Base-by-base conservation (phyloP, 2,329 filamentous ascomycete genomes). In the Cryphonectria naterciae region DNA sequence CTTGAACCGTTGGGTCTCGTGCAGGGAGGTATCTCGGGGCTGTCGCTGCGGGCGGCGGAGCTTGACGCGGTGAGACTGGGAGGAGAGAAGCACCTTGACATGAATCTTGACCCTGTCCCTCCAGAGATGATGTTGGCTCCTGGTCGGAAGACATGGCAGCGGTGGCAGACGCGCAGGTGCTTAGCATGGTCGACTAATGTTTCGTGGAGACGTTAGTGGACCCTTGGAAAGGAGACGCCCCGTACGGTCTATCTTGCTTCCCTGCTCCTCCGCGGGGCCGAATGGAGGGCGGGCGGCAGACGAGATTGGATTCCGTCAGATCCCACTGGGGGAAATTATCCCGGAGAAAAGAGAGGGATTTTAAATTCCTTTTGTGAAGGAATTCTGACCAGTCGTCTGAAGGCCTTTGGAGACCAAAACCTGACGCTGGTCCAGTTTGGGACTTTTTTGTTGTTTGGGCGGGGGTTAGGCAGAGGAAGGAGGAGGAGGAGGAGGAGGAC, bases 171-270 rank as follows among this genome's bases (percentile, higher is more conserved):
- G 75, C 74, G 73, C 73, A 74, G 73, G 74, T 74, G 73, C 77
- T 78, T 80, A 80, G 79, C 80, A 82, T 81, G 75, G 78, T 76
- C 77, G 72, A 74, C 77, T 81, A 80, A 79, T 77, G 79, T 79
- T 80, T 80, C 76, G 67, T 68, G 78, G 76, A 72, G 68, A 68
- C 69, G 46, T 25, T 17, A 32, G 71, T 70, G 70, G 71, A 68
- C 66, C 70, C 71, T 71, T 73, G 73, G 68, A 74, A 75, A 74
- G 74, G 74, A 74, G 72, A 73, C 61, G 58, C 68, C 71, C 71
- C 69, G 71, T 73, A 62, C 64, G 67, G 60, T 68, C 39, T 73
- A 71, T 69, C 69, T 71, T 68, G 52, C 43, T 67, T 52, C 71
- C 69, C 69, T 68, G 68, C 58, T 35, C 28, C 46, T 39, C 65